phyloP scores from a whole-genome alignment of 2,329 filamentous ascomycete species.

The Aschersonia sp. region DNA sequence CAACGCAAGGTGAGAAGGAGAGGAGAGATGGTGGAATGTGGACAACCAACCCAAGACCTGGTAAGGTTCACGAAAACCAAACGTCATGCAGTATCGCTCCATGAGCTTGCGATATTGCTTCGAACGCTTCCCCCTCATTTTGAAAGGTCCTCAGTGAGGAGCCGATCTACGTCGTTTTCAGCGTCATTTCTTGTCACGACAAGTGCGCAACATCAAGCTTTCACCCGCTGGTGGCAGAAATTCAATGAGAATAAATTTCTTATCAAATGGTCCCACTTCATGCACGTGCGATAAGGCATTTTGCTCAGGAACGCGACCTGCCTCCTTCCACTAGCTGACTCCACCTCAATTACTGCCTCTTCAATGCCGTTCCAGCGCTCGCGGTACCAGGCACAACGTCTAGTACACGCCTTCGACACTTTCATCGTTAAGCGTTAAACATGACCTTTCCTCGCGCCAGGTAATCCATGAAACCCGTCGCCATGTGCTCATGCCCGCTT shows the following conservation, averaged over 20 bases:
- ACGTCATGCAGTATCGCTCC: conserved; percentile 76
- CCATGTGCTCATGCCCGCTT: too few species aligned
- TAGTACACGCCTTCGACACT: too few species aligned
- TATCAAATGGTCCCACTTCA: conserved; percentile 12
- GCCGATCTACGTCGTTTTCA: not conserved
- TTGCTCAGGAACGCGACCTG: not conserved
- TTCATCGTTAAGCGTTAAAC: too few species aligned
- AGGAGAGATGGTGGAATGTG: not conserved
- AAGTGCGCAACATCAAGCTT: not conserved
- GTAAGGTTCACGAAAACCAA: conserved; percentile 87
- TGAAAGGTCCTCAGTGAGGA: conserved; percentile 5
- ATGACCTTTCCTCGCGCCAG: too few species aligned
- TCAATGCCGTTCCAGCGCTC: too few species aligned
- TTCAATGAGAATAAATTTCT: conserved; percentile 22
- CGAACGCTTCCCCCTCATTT: conserved; percentile 35
- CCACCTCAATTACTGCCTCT: not conserved
- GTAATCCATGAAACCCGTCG: too few species aligned
- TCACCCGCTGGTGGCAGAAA: not conserved
- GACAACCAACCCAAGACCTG: conserved; percentile 56
- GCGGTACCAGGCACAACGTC: too few species aligned
- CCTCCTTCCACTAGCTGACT: not conserved
- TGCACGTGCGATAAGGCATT: conserved; percentile 20
- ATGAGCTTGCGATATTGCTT: conserved; percentile 68
- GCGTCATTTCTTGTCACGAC: not conserved
- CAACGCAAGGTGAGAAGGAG: conserved; percentile 1